Evolutionary conservation across 148 eudicot genomes (phyloP).

Genomic region (Heliosperma pusillum): DNA sequence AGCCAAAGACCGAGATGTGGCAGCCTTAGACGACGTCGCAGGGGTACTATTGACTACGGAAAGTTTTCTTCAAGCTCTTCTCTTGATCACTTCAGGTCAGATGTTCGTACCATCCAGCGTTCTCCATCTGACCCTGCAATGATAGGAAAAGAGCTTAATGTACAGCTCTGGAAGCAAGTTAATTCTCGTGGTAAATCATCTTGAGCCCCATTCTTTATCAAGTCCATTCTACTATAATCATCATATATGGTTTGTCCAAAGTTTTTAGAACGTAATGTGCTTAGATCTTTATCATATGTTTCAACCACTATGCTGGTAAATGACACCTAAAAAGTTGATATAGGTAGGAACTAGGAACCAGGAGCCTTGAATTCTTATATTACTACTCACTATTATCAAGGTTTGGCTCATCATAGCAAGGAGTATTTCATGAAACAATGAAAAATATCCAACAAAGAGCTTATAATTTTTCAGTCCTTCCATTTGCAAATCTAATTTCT

Average conservation of each 20-base stretch:
- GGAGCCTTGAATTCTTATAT: neutral
- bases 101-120: constrained; percentile 22
- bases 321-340: neutral
- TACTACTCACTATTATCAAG: neutral
- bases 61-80: constrained; percentile 36
- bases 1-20: constrained; percentile 44
- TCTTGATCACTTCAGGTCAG: constrained; percentile 32
- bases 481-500: neutral
- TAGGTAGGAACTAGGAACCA: neutral
- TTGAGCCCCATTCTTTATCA: neutral
- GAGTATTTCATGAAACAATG: neutral
- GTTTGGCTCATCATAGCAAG: constrained; percentile 1
- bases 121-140: constrained; percentile 33
- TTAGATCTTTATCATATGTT: constrained; percentile 1
- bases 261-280: neutral
- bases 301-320: neutral
- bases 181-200: constrained; percentile 31
- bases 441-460: too few relatives aligned
- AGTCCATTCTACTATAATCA: constrained; percentile 7
- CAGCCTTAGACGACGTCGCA: constrained; percentile 42
- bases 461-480: too few relatives aligned
- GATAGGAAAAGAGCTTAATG: constrained; percentile 21
- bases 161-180: constrained; percentile 21
- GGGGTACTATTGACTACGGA: constrained; percentile 36
- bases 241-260: neutral